phyloP scores from a whole-genome alignment of 164 flowering plant genomes.

The Tetracentron sinense region DNA sequence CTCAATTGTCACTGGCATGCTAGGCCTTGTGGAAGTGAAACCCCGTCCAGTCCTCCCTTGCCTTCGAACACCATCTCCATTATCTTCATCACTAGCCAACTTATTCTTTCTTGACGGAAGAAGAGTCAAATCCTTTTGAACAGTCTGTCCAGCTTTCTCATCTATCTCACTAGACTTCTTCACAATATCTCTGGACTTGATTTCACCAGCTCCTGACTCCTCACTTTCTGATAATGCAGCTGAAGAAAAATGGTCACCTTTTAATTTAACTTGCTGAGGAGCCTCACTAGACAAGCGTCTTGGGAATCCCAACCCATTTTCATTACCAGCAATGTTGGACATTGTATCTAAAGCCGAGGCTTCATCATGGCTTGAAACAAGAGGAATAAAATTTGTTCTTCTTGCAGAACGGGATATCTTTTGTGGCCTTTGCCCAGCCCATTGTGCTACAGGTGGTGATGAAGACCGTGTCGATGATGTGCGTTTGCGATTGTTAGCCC shows the following conservation, averaged over 20 bases:
- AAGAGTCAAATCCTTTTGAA: constrained; percentile 46
- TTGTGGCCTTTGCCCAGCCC: constrained; percentile 81
- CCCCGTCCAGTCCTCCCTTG: constrained; percentile 76
- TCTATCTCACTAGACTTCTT: constrained; percentile 55
- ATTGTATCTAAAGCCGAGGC: constrained; percentile 38
- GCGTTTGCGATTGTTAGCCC: constrained; percentile 63
- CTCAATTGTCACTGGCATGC: constrained; percentile 44
- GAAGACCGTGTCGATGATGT: constrained; percentile 57
- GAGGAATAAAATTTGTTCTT: constrained; percentile 62
- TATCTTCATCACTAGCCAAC: constrained; percentile 44
- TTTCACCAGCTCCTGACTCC: constrained; percentile 72
- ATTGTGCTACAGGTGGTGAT: constrained; percentile 77
- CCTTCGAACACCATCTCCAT: constrained; percentile 71
- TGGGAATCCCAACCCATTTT: constrained; percentile 38
- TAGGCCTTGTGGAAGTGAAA: constrained; percentile 50
- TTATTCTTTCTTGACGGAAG: constrained; percentile 68
- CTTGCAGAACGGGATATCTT: constrained; percentile 81
- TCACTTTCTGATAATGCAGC: constrained; percentile 81
- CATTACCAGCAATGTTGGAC: constrained; percentile 47
- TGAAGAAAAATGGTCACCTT: constrained; percentile 51
- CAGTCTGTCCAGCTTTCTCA: constrained; percentile 55
- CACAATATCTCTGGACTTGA: constrained; percentile 51
- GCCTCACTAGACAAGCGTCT: constrained; percentile 40
- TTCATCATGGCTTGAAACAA: constrained; percentile 57
- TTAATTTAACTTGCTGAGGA: constrained; percentile 60